These are phyloP conservation scores for Starmera dryadoides DNA, from an alignment of 805 yeast genomes.

Conservation along the genomic window DNA sequence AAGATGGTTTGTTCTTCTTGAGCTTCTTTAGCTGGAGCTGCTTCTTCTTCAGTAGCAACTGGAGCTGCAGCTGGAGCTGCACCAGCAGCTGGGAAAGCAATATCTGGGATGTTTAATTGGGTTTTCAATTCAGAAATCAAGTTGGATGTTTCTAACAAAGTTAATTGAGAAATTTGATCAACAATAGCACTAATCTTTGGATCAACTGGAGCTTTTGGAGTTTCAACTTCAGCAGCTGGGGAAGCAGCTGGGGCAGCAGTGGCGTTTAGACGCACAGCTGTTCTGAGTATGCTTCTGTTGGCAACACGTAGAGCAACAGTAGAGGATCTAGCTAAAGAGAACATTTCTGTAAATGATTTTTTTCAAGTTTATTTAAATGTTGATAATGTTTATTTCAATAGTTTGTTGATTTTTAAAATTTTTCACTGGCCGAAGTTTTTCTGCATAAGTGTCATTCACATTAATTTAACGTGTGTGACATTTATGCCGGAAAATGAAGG, in stretches of 20 bases:
- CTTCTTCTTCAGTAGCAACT: constrained; percentile 65
- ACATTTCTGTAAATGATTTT: not conserved
- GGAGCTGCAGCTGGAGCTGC: constrained; percentile 56
- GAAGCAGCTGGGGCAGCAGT: constrained; percentile 44
- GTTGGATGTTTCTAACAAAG: constrained; percentile 88
- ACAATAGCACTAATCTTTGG: constrained; percentile 87
- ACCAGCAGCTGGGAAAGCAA: constrained; percentile 72
- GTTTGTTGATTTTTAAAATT: no score
- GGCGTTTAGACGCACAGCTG: constrained; percentile 29
- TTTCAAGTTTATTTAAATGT: constrained; percentile 2
- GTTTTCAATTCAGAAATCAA: constrained; percentile 74
- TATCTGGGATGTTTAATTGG: constrained; percentile 88
- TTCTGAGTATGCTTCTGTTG: constrained; percentile 7
- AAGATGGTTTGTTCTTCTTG: constrained; percentile 91
- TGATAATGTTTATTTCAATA: no score
- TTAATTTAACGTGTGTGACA: no score
- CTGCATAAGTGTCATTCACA: no score
- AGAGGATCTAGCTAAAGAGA: constrained; percentile 7
- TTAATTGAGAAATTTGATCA: constrained; percentile 81
- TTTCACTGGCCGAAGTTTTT: no score
- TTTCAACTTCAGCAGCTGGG: constrained; percentile 34
- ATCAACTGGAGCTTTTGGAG: constrained; percentile 51
- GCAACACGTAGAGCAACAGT: constrained; percentile 11
- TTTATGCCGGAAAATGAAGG: no score
- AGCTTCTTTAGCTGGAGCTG: constrained; percentile 66